Evolutionary conservation across 2,329 filamentous ascomycete species (phyloP), one percentile per base, ranked within the genome.

Genomic region (Exserohilum turcica): DNA sequence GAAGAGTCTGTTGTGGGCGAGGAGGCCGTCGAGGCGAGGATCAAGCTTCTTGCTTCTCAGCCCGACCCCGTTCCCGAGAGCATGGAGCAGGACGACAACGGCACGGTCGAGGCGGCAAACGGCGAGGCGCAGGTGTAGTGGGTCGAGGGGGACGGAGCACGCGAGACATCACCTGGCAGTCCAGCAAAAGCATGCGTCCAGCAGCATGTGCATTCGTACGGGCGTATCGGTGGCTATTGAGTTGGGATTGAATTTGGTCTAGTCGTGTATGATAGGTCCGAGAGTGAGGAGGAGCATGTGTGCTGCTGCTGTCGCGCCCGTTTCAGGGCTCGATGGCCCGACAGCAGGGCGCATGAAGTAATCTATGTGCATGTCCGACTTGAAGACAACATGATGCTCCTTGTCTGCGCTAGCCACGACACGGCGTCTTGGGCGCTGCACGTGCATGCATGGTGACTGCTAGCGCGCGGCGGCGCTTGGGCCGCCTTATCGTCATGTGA

Each of bases 1-100:
- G 92, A 97, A 77, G 92, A 97, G 76, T 84, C 89, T 0, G 82
- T 85, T 54, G 82, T 86, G 15, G 78, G 79, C 9, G 85, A 86
- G 63, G 78, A 79, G 15, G 78, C 83, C 45, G 76, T 80, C 3
- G 76, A 77, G 54, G 79, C 82, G 9, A 75, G 76, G 42, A 70
- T 77, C 51, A 71, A 57, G 50, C 59, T 73, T 19, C 63, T 74
- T 12, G 67, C 64, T 51, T 63, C 67, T 15, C 62, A 71, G 52
- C 58, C 65, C 1, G 68, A 67, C 12, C 27, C 47, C 16, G 60
- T 61, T 43, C 48, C 60, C 2, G 61, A 68, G 56, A 52, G 40
- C 12, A 63, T 66, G 44, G 56, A 63, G 24, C 51, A 62, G 31
- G 63, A 64, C 10, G 62, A 49, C 12, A 59, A 69, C 16, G 67